Evolutionary conservation across 116 monocot species (phyloP).

Genomic region (Zostera marina): DNA sequence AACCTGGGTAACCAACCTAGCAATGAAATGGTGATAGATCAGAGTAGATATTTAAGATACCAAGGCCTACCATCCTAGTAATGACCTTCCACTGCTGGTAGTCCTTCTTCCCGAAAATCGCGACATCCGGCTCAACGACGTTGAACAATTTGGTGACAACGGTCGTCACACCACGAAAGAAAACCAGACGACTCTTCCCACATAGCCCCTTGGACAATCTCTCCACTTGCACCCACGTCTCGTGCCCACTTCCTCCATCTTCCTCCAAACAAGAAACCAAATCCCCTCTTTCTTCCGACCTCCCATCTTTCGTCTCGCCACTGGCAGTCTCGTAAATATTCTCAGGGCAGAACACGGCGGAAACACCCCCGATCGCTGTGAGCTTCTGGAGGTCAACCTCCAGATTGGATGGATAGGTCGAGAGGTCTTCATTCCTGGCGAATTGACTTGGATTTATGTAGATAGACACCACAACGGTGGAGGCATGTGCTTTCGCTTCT

Average conservation of each 20-base stretch:
- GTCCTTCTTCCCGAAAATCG: slow-evolving; percentile 94
- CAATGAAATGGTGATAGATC: neutral
- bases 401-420: slow-evolving; percentile 67
- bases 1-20: too few species aligned
- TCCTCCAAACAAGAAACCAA: slow-evolving; percentile 43
- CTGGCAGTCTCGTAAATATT: slow-evolving; percentile 59
- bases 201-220: slow-evolving; percentile 74
- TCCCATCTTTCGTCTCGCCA: neutral
- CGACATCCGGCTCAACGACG: slow-evolving; percentile 87
- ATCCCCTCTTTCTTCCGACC: neutral
- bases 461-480: slow-evolving; percentile 69
- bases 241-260: slow-evolving; percentile 24
- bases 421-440: slow-evolving; percentile 75
- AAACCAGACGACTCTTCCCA: slow-evolving; percentile 61
- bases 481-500: slow-evolving; percentile 27
- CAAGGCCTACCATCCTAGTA: slow-evolving; percentile 73
- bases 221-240: slow-evolving; percentile 89
- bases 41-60: neutral
- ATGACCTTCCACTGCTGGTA: slow-evolving; percentile 95
- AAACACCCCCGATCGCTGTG: slow-evolving; percentile 26
- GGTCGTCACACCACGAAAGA: slow-evolving; percentile 84
- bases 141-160: slow-evolving; percentile 86
- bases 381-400: slow-evolving; percentile 66
- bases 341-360: slow-evolving; percentile 58
- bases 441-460: slow-evolving; percentile 97